Evolutionary conservation across 1,139 yeast species (phyloP).

Genomic region (Geotrichum reessii): DNA sequence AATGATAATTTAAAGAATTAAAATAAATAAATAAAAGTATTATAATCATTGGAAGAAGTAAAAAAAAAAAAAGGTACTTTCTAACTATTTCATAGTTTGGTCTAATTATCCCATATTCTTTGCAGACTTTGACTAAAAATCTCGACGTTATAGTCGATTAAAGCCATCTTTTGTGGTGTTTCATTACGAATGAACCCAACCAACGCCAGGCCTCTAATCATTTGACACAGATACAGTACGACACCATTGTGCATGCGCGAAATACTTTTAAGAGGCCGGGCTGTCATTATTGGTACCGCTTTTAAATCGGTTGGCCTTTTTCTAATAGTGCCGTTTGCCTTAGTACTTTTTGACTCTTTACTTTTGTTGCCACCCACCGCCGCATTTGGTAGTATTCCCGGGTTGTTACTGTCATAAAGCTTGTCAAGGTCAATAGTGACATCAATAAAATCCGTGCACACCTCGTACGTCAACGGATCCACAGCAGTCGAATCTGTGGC

Average conservation of each 20-base stretch:
- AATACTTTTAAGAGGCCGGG: slow-evolving; percentile 53
- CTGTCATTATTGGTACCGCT: not conserved
- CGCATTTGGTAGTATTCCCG: not conserved
- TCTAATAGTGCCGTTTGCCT: not conserved
- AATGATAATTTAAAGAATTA: not conserved
- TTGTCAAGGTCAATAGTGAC: slow-evolving; percentile 79
- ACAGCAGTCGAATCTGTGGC: slow-evolving; percentile 96
- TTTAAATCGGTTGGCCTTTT: not conserved
- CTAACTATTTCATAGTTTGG: not conserved
- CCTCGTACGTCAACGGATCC: slow-evolving; percentile 91
- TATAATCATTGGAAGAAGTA: not conserved
- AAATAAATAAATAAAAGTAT: not conserved
- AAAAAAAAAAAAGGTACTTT: no score
- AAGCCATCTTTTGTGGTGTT: slow-evolving; percentile 46
- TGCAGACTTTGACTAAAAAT: slow-evolving; percentile 73
- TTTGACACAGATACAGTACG: slow-evolving; percentile 74
- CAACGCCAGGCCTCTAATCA: slow-evolving; percentile 88
- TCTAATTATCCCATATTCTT: slow-evolving; percentile 54
- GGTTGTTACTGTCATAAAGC: slow-evolving; percentile 27
- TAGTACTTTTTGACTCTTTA: not conserved
- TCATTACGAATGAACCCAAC: slow-evolving; percentile 78
- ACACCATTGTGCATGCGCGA: slow-evolving; percentile 79
- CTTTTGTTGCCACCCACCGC: not conserved
- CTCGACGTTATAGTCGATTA: slow-evolving; percentile 85
- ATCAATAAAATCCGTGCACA: slow-evolving; percentile 94